Percentiles rank a stretch among this genome's conserved stretches.
Conservation (phyloP, 78 protist species). For the Ministeria vibrans region DNA sequence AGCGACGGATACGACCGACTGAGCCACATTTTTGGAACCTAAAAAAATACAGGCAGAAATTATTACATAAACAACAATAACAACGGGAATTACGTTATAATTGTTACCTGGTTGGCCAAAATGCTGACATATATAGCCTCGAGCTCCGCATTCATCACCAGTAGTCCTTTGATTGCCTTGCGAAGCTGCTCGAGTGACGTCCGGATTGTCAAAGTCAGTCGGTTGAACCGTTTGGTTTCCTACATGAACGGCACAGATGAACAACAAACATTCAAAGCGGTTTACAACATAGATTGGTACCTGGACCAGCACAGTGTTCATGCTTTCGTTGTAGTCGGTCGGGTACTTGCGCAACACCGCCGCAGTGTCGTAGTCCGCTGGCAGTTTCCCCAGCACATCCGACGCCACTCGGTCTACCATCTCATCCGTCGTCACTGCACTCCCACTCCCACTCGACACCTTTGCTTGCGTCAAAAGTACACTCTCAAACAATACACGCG, state of each 20-base stretch:
- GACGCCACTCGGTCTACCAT: constrained; percentile 34
- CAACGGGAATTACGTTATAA: background rate
- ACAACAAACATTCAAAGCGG: no score
- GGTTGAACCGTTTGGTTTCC: constrained; percentile 70
- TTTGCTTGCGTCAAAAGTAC: constrained; percentile 75
- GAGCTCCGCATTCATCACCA: constrained; percentile 15
- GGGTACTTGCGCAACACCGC: constrained; percentile 21
- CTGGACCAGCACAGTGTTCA: constrained; percentile 70
- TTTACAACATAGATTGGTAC: no score
- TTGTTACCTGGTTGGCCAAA: background rate
- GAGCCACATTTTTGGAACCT: constrained; percentile 65
- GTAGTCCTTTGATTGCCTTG: constrained; percentile 72
- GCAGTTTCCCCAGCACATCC: constrained; percentile 57
- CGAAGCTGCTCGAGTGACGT: constrained; percentile 37
- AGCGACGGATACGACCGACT: constrained; percentile 55
- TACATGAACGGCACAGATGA: no score
- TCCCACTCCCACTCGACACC: constrained; percentile 44
- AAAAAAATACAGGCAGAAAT: constrained; percentile 45
- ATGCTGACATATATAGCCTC: background rate
- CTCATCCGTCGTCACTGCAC: constrained; percentile 67
- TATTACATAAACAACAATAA: background rate
- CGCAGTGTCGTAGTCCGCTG: constrained; percentile 33
- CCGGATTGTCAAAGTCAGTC: constrained; percentile 31
- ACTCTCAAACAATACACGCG: constrained; percentile 39
- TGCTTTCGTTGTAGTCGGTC: background rate